phyloP scores from a whole-genome alignment of 441 rosid genomes.

The Flueggea neowawraea region DNA sequence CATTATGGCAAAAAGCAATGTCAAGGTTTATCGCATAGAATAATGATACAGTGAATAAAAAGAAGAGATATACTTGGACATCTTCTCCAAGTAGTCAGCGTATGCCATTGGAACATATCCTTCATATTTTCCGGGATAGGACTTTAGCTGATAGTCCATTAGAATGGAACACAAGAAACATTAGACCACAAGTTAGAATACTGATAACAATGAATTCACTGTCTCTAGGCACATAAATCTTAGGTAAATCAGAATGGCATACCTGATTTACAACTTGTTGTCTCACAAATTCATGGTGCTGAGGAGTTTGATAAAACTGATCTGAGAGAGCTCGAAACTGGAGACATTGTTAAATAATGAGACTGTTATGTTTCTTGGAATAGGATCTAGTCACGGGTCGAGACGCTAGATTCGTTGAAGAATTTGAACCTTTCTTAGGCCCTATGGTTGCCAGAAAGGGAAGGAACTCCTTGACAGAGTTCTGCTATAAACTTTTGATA shows the following conservation, averaged over 20 bases:
- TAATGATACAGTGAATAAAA: neutral
- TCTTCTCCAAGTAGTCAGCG: conserved; percentile 15
- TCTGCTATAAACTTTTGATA: too few relatives aligned
- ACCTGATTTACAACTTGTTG: conserved; percentile 17
- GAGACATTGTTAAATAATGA: neutral
- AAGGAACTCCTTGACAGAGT: too few relatives aligned
- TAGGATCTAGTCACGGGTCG: too few relatives aligned
- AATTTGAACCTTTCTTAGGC: too few relatives aligned
- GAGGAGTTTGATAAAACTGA: conserved; percentile 21
- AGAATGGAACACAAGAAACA: neutral
- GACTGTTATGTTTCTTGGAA: neutral
- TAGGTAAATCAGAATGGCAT: neutral
- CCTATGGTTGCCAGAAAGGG: too few relatives aligned
- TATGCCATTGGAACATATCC: conserved; percentile 20
- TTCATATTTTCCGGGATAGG: conserved; percentile 9
- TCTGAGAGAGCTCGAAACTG: conserved; percentile 31
- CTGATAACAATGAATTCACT: too few relatives aligned
- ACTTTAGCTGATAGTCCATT: conserved; percentile 12
- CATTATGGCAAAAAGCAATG: neutral
- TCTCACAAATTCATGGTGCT: conserved; percentile 21
- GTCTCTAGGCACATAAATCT: neutral
- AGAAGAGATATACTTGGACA: conserved; percentile 8
- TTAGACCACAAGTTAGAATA: neutral
- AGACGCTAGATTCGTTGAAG: too few relatives aligned
- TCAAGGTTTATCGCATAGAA: neutral